Evolutionary conservation across 2,329 filamentous ascomycete genomes (phyloP).

Genomic region (Aspergillus pseudoglaucus): DNA sequence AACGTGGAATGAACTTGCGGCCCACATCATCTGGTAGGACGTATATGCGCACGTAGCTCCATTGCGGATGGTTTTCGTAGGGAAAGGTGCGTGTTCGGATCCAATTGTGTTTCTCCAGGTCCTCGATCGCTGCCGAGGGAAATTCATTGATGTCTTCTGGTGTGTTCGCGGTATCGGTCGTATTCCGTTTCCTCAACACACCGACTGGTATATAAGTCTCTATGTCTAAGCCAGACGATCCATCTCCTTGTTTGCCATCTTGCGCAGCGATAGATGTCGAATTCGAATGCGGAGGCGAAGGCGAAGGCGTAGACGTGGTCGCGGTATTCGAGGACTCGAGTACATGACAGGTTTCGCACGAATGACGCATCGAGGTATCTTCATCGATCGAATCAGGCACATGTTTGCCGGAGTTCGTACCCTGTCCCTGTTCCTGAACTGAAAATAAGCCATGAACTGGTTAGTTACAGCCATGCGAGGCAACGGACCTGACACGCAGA

Average conservation of each 20-base stretch:
- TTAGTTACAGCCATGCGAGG: too few species aligned
- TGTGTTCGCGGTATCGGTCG: background rate
- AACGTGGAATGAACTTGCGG: slow-evolving; percentile 27
- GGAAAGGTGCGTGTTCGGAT: slow-evolving; percentile 22
- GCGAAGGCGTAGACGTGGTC: too few species aligned
- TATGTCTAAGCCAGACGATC: background rate
- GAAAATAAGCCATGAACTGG: too few species aligned
- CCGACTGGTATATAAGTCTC: slow-evolving; percentile 26
- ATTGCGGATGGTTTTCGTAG: slow-evolving; percentile 9
- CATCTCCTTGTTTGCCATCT: background rate
- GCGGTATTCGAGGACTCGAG: too few species aligned
- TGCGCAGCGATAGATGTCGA: background rate
- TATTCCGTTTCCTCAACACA: slow-evolving; percentile 16
- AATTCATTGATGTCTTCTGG: slow-evolving; percentile 5
- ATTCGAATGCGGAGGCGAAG: background rate
- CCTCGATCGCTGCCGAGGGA: slow-evolving; percentile 16
- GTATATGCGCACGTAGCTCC: slow-evolving; percentile 29
- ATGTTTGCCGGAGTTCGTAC: too few species aligned
- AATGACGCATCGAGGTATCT: too few species aligned
- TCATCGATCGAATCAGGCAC: too few species aligned
- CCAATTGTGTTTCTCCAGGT: slow-evolving; percentile 30
- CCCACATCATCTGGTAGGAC: slow-evolving; percentile 37
- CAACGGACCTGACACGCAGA: too few species aligned
- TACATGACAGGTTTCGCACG: too few species aligned
- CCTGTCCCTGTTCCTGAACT: too few species aligned